Evolutionary conservation across 768 basidiomycete genomes (phyloP), one percentile per base, ranked within the genome.

Genomic region (Thelephora ganbajun): DNA sequence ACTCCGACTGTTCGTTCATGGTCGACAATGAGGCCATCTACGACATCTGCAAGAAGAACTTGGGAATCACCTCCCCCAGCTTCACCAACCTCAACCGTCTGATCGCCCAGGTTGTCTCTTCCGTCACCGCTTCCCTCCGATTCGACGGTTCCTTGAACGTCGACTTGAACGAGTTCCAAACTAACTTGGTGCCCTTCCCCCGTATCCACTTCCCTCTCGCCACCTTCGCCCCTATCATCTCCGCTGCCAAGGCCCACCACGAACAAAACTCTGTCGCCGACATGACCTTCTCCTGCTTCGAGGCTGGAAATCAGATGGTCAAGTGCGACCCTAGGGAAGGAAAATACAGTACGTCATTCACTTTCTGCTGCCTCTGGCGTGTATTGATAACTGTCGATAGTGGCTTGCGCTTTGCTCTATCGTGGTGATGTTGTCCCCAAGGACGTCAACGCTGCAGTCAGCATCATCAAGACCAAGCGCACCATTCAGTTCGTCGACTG

Each of bases 1-100:
- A 99, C 69, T 96, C 96, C n/a, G 96, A 99, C 71, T 99, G 96
- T 67, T 97, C 96, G 34, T 99, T 99, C 76, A 98, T 99, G 94
- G 96, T 67, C 23, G 78, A 80, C 59, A 80, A 80, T 63, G 78
- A 80, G 64, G 78, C 75, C 37, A 78, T 79, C 55, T 79, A 80
- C 66, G 77, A 79, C 60, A 80, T 79, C 60, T 79, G 73, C 63
- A 66, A 66, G 60, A 66, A 64, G 61, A 76, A 76, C 61, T 66
- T 80, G 48, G 68, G 69, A 53, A 75, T 79, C 60, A 55, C 69
- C 44, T 70, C 72, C 33, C 78, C 78, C 1, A 66, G 73, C 45
- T 79, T 76, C 72, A 73, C 72, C 53, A 79, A 80, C 69, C 63
- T 80, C 46, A 80, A 80, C 67, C 63, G 78, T 50, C 67, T 80